Conservation (phyloP, 176 grass and related monocot species). For the Ensete glaucum region DNA sequence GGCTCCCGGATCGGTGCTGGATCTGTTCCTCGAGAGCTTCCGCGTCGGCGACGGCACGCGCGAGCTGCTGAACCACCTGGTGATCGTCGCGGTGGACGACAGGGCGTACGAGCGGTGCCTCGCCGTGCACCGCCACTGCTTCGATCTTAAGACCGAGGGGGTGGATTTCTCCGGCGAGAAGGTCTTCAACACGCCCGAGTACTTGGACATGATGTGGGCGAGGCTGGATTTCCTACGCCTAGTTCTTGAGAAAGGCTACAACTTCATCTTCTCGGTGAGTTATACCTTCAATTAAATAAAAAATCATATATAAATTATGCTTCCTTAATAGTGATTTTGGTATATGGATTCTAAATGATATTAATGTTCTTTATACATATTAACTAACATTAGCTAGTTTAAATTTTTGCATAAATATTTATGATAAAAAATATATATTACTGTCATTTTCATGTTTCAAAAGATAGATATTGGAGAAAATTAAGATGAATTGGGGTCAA, state of each 20-base stretch:
- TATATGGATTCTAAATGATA: too few species aligned
- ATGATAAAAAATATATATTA: too few species aligned
- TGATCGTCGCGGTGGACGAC: slow-evolving; percentile 61
- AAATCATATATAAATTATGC: too few species aligned
- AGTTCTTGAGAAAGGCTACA: slow-evolving; percentile 68
- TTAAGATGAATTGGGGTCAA: too few species aligned
- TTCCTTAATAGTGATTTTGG: too few species aligned
- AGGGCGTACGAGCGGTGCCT: slow-evolving; percentile 39
- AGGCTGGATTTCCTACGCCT: slow-evolving; percentile 54
- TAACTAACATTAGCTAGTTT: too few species aligned
- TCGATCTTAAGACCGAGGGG: slow-evolving; percentile 33
- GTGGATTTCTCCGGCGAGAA: slow-evolving; percentile 46
- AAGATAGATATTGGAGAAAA: too few species aligned
- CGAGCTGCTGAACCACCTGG: slow-evolving; percentile 43
- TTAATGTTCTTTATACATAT: too few species aligned
- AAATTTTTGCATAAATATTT: too few species aligned
- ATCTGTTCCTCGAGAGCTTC: slow-evolving; percentile 81
- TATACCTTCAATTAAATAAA: too few species aligned
- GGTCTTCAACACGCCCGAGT: slow-evolving; percentile 49
- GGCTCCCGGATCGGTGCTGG: slow-evolving; percentile 43
- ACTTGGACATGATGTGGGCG: slow-evolving; percentile 67
- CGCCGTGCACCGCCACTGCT: slow-evolving; percentile 47
- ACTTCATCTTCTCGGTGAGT: slow-evolving; percentile 63
- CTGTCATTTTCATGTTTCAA: too few species aligned
- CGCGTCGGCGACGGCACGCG: slow-evolving; percentile 44